Percentiles rank a stretch among this genome's conserved stretches.
Conservation (phyloP, 169 alveolate species). For the Cryptosporidium andersoni region DNA sequence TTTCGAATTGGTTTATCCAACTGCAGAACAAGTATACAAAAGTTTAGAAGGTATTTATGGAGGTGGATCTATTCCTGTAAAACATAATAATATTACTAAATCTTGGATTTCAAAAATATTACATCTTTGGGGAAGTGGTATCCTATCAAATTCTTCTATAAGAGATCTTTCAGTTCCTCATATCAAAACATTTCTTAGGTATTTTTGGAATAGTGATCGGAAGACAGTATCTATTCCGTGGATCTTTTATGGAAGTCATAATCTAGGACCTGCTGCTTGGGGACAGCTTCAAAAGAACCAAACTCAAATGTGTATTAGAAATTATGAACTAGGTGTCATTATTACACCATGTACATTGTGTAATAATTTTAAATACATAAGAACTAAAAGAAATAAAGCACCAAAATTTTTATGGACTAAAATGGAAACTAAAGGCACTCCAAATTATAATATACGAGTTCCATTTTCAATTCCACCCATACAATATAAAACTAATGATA, state of each 20-base stretch:
- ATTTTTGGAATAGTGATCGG: neutral
- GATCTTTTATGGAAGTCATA: conserved; percentile 63
- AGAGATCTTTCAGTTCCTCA: conserved; percentile 16
- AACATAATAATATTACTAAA: conserved; percentile 28
- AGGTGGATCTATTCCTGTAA: conserved; percentile 46
- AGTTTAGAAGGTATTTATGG: conserved; percentile 43
- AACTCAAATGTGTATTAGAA: conserved; percentile 31
- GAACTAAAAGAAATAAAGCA: neutral
- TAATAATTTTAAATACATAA: neutral
- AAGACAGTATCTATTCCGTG: conserved; percentile 5
- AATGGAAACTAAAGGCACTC: neutral
- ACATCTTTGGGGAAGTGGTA: conserved; percentile 25
- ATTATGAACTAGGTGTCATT: conserved; percentile 42
- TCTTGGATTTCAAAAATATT: conserved; percentile 43
- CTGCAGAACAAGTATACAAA: conserved; percentile 24
- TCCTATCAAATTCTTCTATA: neutral
- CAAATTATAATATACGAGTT: conserved; percentile 6
- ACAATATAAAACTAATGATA: conserved; percentile 13
- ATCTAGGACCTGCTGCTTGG: conserved; percentile 67
- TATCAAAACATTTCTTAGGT: conserved; percentile 34
- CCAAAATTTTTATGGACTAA: conserved; percentile 49
- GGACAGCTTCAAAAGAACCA: conserved; percentile 42
- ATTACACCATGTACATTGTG: conserved; percentile 6
- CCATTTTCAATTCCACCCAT: conserved; percentile 45
- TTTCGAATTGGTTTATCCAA: conserved; percentile 33